A percentile compares a stretch with the other conserved stretches of the same genome.
These are phyloP conservation scores for Xylaria longipes DNA, from an alignment of 495 filamentous ascomycete genomes.

Conservation along the genomic window DNA sequence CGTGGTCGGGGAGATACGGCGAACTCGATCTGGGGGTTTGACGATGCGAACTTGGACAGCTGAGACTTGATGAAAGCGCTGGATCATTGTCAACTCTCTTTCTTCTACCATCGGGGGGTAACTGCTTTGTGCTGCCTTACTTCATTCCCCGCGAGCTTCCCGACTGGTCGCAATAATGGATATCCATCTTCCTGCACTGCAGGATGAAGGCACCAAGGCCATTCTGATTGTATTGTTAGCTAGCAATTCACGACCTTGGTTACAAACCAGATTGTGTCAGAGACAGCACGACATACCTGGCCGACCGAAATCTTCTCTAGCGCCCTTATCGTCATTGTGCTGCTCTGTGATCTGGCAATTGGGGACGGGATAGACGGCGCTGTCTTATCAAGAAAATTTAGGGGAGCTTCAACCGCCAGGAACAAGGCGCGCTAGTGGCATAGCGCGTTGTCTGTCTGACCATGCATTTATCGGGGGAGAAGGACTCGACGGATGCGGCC, in stretches of 20 bases:
- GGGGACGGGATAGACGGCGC: neutral
- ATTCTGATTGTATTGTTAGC: conserved; percentile 64
- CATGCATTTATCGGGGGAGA: neutral
- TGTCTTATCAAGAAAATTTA: conserved; percentile 14
- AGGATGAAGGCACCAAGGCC: conserved; percentile 96
- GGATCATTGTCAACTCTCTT: neutral
- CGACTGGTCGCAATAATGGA: conserved; percentile 95
- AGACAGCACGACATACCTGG: conserved; percentile 54
- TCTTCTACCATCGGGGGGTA: neutral
- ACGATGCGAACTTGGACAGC: conserved; percentile 76
- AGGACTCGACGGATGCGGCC: neutral
- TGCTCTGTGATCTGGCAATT: conserved; percentile 2
- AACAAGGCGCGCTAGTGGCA: neutral
- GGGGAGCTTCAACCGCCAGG: neutral
- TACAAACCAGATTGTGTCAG: neutral
- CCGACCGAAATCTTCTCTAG: conserved; percentile 62
- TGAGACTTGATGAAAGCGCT: conserved; percentile 81
- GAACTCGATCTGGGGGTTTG: conserved; percentile 90
- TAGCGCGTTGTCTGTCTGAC: neutral
- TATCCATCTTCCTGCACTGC: conserved; percentile 93
- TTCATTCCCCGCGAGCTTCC: conserved; percentile 95
- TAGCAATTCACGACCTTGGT: neutral
- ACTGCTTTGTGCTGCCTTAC: conserved; percentile 57
- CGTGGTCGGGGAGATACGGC: conserved; percentile 84
- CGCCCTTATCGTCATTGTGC: conserved; percentile 73